Conservation (phyloP, 345 rosid genomes). For the Noccaea caerulescens region DNA sequence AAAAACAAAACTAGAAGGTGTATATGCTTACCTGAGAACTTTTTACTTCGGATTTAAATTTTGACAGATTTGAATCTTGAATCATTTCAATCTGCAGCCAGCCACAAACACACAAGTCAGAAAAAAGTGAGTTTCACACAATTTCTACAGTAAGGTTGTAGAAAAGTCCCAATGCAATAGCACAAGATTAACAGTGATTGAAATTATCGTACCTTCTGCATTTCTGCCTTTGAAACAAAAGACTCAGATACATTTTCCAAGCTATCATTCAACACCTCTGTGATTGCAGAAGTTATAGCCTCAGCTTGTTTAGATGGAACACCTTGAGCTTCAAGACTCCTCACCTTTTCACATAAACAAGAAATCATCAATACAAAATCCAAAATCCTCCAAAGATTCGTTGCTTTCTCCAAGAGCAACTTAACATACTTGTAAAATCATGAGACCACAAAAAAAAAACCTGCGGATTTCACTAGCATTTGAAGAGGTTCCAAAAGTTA, state of each 20-base stretch:
- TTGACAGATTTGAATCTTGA: conserved; percentile 80
- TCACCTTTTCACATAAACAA: conserved; percentile 54
- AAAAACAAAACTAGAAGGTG: not conserved
- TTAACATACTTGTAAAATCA: not conserved
- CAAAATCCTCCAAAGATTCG: not conserved
- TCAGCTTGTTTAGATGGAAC: conserved; percentile 94
- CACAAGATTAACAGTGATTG: not conserved
- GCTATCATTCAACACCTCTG: conserved; percentile 85
- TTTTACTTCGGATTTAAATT: conserved; percentile 82
- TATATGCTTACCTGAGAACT: conserved; percentile 70
- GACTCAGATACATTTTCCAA: conserved; percentile 87
- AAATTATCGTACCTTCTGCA: conserved; percentile 70
- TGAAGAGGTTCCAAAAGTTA: not conserved
- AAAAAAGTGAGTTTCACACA: not conserved
- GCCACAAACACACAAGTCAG: conserved; percentile 1
- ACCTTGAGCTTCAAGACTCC: conserved; percentile 84
- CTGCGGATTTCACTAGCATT: not conserved
- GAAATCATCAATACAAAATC: not conserved
- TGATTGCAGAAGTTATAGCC: conserved; percentile 85
- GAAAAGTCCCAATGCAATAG: not conserved
- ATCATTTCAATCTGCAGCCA: conserved; percentile 67
- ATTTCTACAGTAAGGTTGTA: not conserved
- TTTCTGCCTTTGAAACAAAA: conserved; percentile 77
- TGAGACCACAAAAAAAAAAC: too few relatives aligned
- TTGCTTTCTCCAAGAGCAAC: not conserved